Base-by-base conservation (phyloP, 2,329 filamentous ascomycete genomes). In the Coniochaeta hoffmannii region DNA sequence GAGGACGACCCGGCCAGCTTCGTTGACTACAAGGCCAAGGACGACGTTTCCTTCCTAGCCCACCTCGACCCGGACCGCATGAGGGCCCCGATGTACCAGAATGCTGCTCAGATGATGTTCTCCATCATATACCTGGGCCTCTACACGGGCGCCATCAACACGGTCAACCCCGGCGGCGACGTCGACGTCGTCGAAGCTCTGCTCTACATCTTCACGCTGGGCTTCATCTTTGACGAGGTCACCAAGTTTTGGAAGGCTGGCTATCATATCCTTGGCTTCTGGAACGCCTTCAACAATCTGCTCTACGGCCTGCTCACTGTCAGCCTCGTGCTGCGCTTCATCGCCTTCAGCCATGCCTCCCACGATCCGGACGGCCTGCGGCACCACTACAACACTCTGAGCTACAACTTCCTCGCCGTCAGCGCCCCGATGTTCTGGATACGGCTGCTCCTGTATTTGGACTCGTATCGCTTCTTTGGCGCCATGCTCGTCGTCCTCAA, bases 401-500 rank as follows among this genome's bases (percentile, higher is more conserved):
- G 88, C 67, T 99, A 99, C 73, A 96, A 96, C 71, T 91, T 97
- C 68, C 76, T 99, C 24, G 91, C 94, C 10, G 96, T 97, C 69
- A 86, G 87, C 3, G 92, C 94, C 0, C 94, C 94, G 0, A 89
- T 99, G 89, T 97, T 99, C 71, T 99, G 94, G 93, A 88, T 86
- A 66, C 88, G 94, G 4, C 79, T 99, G 57, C 74, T 99, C 59
- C 82, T 99, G 7, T 99, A 97, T 67, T 82, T 99, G 17, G 94
- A 99, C 71, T 90, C 88, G 32, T 83, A 96, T 78, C 86, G 89
- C 55, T 99, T 99, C 77, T 99, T 99, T 65, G 94, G 94, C 24
- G 91, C 93, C 52, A 99, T 99, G 94, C 82, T 99, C 1, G 93
- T 99, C 1, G 92, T 99, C 1, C 77, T 99, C 46, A 96, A 97